Base-by-base conservation (phyloP, 768 basidiomycete species). In the Gautieria morchelliformis region DNA sequence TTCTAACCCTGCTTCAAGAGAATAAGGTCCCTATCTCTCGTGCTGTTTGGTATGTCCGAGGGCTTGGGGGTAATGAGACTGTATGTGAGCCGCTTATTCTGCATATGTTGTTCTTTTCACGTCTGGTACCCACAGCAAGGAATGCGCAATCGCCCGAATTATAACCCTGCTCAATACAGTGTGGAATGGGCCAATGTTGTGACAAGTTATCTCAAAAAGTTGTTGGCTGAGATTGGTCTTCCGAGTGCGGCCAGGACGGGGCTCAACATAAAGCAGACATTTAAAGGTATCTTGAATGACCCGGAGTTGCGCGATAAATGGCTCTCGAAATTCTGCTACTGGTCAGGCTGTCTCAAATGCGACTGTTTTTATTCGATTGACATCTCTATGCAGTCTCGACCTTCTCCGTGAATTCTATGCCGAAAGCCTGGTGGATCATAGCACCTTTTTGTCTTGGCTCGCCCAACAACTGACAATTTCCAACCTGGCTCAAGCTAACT, bases 21-120 rank as follows among this genome's bases (percentile, higher is more conserved):
- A 83, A 89, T 54, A 79, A 84, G 57, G 86, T 93, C 27, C 85
- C 85, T 6, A 85, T 90, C 35, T 77, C 85, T 1, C 78, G 91
- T 46, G 91, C 91, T 4, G 82, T 92, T 7, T 93, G 91, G 91
- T 88, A 92, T 66, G 74, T 93, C 27, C 80, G 90, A 19, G 89
- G 91, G 4, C 82, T 91, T 63, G 91, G 91, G 24, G 89, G 85
- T 19, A 91, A 92, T 63, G 91, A 93, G 70, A 89, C 87, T 50
- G 89, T 89, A 65, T 47, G 72, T 58, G 35, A 37, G 46, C 33
- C 45, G 50, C 51, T 46, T 22, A n/a, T 22, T n/a, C 33, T 30
- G 22, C 50, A 33, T 50, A 10, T 41, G 24, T 19, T 46, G 39
- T 39, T 27, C 24, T 7, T 48, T 22, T n/a, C 14, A 52, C 19